phyloP scores from a whole-genome alignment of 106 monocot genomes.

The Xerophyta viscosa region DNA sequence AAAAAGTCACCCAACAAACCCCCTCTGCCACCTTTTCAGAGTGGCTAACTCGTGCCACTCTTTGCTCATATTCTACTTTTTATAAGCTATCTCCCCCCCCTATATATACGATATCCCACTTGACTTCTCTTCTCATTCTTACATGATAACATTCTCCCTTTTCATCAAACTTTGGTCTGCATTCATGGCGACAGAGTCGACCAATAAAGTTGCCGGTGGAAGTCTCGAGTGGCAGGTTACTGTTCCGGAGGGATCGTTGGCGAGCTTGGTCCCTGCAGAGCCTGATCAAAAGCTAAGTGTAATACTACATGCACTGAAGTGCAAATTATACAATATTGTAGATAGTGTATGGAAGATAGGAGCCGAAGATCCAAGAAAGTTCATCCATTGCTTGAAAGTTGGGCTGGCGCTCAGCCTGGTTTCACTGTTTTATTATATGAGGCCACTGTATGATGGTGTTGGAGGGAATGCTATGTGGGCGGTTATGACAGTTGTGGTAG shows the following conservation, averaged over 20 bases:
- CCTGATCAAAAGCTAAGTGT: neutral
- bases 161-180: too few relatives aligned
- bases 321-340: slow-evolving; percentile 5
- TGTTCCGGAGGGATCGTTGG: neutral
- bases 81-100: too few relatives aligned
- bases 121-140: too few relatives aligned
- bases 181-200: too few relatives aligned
- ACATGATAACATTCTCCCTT: too few relatives aligned
- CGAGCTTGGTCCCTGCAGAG: neutral
- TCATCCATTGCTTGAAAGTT: slow-evolving; percentile 41
- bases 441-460: slow-evolving; percentile 38
- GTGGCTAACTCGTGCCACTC: too few relatives aligned
- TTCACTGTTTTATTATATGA: slow-evolving; percentile 50
- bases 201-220: too few relatives aligned
- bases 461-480: slow-evolving; percentile 57
- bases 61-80: too few relatives aligned
- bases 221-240: too few relatives aligned
- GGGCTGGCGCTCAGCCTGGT: slow-evolving; percentile 39
- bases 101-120: too few relatives aligned
- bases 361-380: slow-evolving; percentile 39
- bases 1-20: too few relatives aligned
- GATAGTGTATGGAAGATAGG: slow-evolving; percentile 31
- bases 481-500: slow-evolving; percentile 45
- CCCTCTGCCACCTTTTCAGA: too few relatives aligned
- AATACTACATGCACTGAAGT: neutral